These are phyloP conservation scores for Nakazawaea anatomiae DNA, from an alignment of 805 yeast species.

Conservation along the genomic window DNA sequence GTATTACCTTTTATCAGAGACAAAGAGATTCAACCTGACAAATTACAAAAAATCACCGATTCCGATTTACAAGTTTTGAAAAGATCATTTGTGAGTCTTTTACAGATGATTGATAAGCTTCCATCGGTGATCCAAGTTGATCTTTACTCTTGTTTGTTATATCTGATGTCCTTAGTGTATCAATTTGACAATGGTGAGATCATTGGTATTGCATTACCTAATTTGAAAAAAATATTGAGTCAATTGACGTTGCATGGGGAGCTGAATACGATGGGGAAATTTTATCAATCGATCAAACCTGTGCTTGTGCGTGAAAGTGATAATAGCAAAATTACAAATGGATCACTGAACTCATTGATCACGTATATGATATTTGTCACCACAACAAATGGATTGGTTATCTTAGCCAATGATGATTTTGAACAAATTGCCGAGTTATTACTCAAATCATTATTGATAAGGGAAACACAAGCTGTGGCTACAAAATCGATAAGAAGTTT, in stretches of 20 bases:
- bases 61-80: slow-evolving; percentile 37
- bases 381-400: slow-evolving; percentile 24
- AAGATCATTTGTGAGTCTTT: slow-evolving; percentile 43
- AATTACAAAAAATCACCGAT: slow-evolving; percentile 17
- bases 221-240: slow-evolving; percentile 38
- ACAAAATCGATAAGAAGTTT: slow-evolving; percentile 62
- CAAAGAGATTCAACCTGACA: slow-evolving; percentile 27
- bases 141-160: slow-evolving; percentile 63
- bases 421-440: slow-evolving; percentile 28
- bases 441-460: slow-evolving; percentile 27
- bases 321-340: background rate
- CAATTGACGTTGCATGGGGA: slow-evolving; percentile 24
- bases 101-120: slow-evolving; percentile 58
- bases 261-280: slow-evolving; percentile 23
- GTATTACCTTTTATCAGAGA: slow-evolving; percentile 55
- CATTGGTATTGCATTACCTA: slow-evolving; percentile 46
- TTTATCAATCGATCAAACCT: slow-evolving; percentile 30
- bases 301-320: slow-evolving; percentile 13
- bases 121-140: slow-evolving; percentile 69
- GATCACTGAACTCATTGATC: slow-evolving; percentile 31
- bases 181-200: slow-evolving; percentile 34
- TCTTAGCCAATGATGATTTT: slow-evolving; percentile 29
- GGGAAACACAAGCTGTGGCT: slow-evolving; percentile 30
- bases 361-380: slow-evolving; percentile 38
- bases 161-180: slow-evolving; percentile 52